phyloP scores from a whole-genome alignment of 495 filamentous ascomycete species.

The Aspergillus baeticus region DNA sequence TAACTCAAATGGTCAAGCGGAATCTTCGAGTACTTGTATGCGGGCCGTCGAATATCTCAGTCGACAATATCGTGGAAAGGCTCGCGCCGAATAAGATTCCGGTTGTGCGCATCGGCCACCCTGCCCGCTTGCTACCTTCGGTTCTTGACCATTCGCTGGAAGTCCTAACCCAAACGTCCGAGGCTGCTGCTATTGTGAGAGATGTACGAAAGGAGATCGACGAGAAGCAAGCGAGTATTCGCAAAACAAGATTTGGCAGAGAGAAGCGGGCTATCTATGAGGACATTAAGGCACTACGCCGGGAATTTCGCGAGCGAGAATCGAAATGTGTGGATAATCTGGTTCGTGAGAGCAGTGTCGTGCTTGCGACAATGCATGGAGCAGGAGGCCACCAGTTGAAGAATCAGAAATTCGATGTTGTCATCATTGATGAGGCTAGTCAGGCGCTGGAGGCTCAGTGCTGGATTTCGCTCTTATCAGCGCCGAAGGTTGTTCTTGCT shows the following conservation, averaged over 20 bases:
- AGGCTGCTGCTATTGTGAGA: conserved; percentile 85
- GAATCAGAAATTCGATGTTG: conserved; percentile 83
- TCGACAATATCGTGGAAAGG: conserved; percentile 98
- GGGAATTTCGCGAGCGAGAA: conserved; percentile 87
- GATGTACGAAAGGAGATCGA: conserved; percentile 94
- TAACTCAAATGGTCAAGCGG: conserved; percentile 75
- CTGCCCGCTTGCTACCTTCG: conserved; percentile 83
- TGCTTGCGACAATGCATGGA: conserved; percentile 90
- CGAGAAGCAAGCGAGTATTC: conserved; percentile 81
- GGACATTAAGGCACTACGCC: conserved; percentile 79
- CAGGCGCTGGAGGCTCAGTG: conserved; percentile 96
- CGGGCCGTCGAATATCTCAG: conserved; percentile 92
- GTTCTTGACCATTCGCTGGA: conserved; percentile 90
- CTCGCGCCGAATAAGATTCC: conserved; percentile 79
- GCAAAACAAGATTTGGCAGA: conserved; percentile 77
- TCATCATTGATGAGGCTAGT: conserved; percentile 93
- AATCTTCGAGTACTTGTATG: conserved; percentile 82
- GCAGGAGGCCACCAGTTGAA: conserved; percentile 83
- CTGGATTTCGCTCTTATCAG: conserved; percentile 86
- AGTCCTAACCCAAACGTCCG: conserved; percentile 86
- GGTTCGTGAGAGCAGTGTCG: conserved; percentile 75
- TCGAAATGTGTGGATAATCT: conserved; percentile 73
- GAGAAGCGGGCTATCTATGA: conserved; percentile 82
- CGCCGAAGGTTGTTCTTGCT: conserved; percentile 83
- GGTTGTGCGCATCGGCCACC: conserved; percentile 88